phyloP scores from a whole-genome alignment of 768 basidiomycete species.

The Lactarius deliciosus region DNA sequence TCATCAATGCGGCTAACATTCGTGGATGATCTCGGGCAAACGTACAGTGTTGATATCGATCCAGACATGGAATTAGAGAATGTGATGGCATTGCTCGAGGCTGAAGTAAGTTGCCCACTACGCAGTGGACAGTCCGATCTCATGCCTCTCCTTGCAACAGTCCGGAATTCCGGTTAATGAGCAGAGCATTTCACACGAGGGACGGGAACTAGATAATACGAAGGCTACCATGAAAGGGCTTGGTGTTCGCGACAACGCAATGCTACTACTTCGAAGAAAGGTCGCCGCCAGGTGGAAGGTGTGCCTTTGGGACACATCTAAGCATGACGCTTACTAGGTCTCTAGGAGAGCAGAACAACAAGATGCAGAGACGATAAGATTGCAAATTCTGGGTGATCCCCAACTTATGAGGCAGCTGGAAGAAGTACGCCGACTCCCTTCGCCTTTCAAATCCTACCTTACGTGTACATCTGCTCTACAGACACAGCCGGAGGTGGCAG shows the following conservation, averaged over 20 bases:
- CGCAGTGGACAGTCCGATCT: neutral
- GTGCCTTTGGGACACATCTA: slow-evolving; percentile 13
- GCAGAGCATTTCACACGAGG: slow-evolving; percentile 70
- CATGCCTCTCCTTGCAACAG: slow-evolving; percentile 40
- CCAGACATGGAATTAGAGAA: slow-evolving; percentile 89
- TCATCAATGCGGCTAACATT: slow-evolving; percentile 68
- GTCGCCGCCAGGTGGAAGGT: slow-evolving; percentile 49
- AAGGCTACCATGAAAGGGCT: slow-evolving; percentile 68
- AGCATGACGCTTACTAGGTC: neutral
- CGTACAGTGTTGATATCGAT: slow-evolving; percentile 79
- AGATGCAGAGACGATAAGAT: slow-evolving; percentile 87
- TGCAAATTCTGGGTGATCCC: slow-evolving; percentile 86
- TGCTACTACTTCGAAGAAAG: slow-evolving; percentile 68
- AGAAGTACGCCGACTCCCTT: slow-evolving; percentile 35
- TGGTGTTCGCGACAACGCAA: slow-evolving; percentile 62
- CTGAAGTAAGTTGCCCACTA: slow-evolving; percentile 66
- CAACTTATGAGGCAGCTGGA: slow-evolving; percentile 70
- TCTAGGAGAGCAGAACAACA: slow-evolving; percentile 68
- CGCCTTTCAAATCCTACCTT: neutral
- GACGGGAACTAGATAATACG: slow-evolving; percentile 60
- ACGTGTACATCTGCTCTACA: slow-evolving; percentile 34
- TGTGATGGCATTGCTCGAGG: slow-evolving; percentile 91
- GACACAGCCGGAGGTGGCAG: slow-evolving; percentile 80
- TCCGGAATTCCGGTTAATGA: slow-evolving; percentile 70
- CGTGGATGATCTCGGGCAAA: slow-evolving; percentile 62